Conservation (phyloP, 2,329 filamentous ascomycete genomes). For the Fusarium sp. region DNA sequence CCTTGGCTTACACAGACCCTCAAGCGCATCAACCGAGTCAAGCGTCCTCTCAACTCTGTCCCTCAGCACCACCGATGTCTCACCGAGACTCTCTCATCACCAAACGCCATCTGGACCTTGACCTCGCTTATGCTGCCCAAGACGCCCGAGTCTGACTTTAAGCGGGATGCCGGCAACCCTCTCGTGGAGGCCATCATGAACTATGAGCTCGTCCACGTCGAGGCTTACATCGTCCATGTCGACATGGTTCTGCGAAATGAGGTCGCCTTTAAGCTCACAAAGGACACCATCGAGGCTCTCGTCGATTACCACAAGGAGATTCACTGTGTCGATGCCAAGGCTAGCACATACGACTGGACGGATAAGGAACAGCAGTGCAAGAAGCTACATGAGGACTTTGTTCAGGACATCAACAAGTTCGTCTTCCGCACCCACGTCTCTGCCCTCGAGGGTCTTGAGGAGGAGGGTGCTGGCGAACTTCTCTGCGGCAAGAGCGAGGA, state of each 20-base stretch:
- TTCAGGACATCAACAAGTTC: constrained; percentile 97
- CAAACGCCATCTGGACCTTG: constrained; percentile 94
- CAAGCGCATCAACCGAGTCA: constrained; percentile 96
- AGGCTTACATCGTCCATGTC: constrained; percentile 98
- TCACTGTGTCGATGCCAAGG: constrained; percentile 90
- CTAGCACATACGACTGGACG: constrained; percentile 92
- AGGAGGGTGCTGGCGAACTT: constrained; percentile 94
- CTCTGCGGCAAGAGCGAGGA: constrained; percentile 92
- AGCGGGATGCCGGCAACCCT: constrained; percentile 74
- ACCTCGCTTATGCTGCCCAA: constrained; percentile 94
- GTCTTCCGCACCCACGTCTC: constrained; percentile 91
- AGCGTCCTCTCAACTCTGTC: constrained; percentile 96
- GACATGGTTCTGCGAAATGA: constrained; percentile 99
- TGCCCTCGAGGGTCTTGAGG: constrained; percentile 94
- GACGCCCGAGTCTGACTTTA: constrained; percentile 85
- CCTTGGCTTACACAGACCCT: constrained; percentile 97
- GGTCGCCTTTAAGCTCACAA: constrained; percentile 97
- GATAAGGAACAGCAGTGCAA: constrained; percentile 97
- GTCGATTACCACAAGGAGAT: constrained; percentile 97
- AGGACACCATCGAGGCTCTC: constrained; percentile 91
- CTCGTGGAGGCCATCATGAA: constrained; percentile 85
- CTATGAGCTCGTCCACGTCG: constrained; percentile 91
- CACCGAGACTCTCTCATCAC: constrained; percentile 90
- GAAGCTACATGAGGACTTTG: constrained; percentile 96
- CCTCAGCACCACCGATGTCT: constrained; percentile 95